These are phyloP conservation scores for Monosporascus cannonballus DNA, from an alignment of 2,329 filamentous ascomycete species.

Conservation along the genomic window DNA sequence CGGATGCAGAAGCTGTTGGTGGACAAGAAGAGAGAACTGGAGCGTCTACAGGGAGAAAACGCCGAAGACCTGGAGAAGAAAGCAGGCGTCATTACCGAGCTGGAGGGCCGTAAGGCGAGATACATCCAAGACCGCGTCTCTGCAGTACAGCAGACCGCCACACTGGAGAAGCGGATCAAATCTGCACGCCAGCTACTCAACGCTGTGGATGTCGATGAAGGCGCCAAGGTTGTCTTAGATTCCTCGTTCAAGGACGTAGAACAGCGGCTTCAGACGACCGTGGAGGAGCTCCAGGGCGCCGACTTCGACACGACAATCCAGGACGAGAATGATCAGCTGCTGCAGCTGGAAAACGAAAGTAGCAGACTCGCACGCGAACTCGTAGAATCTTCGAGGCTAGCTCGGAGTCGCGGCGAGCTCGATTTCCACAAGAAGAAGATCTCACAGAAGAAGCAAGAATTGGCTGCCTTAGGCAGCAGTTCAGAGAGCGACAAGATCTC, in stretches of 20 bases:
- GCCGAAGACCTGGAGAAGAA: slow-evolving; percentile 68
- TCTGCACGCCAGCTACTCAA: slow-evolving; percentile 63
- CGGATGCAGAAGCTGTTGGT: slow-evolving; percentile 67
- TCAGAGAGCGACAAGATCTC: slow-evolving; percentile 66
- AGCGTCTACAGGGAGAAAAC: slow-evolving; percentile 66
- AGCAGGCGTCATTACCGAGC: slow-evolving; percentile 63
- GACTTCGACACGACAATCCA: slow-evolving; percentile 68
- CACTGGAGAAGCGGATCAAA: slow-evolving; percentile 65
- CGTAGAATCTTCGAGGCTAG: slow-evolving; percentile 72
- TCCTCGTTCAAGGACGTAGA: slow-evolving; percentile 66
- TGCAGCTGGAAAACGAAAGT: slow-evolving; percentile 64
- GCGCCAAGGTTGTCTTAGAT: slow-evolving; percentile 70
- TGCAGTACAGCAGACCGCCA: slow-evolving; percentile 64
- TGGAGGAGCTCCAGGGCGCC: slow-evolving; percentile 55
- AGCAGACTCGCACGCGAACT: slow-evolving; percentile 73
- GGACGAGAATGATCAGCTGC: slow-evolving; percentile 58
- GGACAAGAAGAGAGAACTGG: slow-evolving; percentile 75
- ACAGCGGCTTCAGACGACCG: slow-evolving; percentile 53
- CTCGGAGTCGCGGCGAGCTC: slow-evolving; percentile 76
- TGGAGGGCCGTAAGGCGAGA: slow-evolving; percentile 68
- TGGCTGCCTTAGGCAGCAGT: slow-evolving; percentile 68
- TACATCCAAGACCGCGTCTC: slow-evolving; percentile 68
- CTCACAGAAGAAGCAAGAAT: slow-evolving; percentile 63
- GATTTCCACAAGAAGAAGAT: slow-evolving; percentile 79
- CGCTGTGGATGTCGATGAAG: slow-evolving; percentile 79